Evolutionary conservation across 306 rosid genomes (phyloP).

Genomic region (Styphnolobium japonicum): DNA sequence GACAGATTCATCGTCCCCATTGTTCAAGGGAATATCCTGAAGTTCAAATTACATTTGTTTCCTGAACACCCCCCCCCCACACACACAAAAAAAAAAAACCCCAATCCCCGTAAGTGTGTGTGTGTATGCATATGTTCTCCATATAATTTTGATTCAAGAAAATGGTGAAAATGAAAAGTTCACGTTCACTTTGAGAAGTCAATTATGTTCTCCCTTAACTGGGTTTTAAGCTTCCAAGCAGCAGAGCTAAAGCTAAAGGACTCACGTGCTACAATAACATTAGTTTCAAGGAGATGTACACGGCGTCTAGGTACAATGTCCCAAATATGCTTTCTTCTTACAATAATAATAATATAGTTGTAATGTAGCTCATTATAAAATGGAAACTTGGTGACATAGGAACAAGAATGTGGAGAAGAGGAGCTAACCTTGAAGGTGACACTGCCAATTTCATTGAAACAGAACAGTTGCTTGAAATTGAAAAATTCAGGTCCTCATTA

Average conservation of each 20-base stretch:
- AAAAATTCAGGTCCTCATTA: slow-evolving; percentile 59
- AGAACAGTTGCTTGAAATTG: slow-evolving; percentile 74
- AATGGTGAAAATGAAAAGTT: slow-evolving; percentile 5
- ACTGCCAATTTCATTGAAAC: slow-evolving; percentile 93
- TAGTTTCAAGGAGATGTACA: slow-evolving; percentile 89
- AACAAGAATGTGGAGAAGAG: slow-evolving; percentile 99
- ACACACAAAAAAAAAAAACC: too few species aligned
- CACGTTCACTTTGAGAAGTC: slow-evolving; percentile 17
- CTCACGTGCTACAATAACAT: slow-evolving; percentile 41
- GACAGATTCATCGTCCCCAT: slow-evolving; percentile 61
- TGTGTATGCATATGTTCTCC: neutral
- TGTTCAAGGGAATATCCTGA: slow-evolving; percentile 77
- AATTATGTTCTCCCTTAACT: slow-evolving; percentile 50
- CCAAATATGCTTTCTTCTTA: slow-evolving; percentile 17
- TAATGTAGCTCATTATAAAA: neutral
- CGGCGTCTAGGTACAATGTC: slow-evolving; percentile 73
- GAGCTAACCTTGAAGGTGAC: slow-evolving; percentile 95
- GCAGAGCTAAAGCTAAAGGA: slow-evolving; percentile 63
- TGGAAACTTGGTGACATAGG: slow-evolving; percentile 44
- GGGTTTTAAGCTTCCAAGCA: slow-evolving; percentile 71
- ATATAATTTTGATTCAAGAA: slow-evolving; percentile 9
- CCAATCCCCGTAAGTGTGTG: neutral
- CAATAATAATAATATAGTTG: neutral
- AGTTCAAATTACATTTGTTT: neutral
- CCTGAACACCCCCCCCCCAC: neutral